Evolutionary conservation across 2,329 filamentous ascomycete genomes (phyloP).

Genomic region (Cordyceps pruinosa): DNA sequence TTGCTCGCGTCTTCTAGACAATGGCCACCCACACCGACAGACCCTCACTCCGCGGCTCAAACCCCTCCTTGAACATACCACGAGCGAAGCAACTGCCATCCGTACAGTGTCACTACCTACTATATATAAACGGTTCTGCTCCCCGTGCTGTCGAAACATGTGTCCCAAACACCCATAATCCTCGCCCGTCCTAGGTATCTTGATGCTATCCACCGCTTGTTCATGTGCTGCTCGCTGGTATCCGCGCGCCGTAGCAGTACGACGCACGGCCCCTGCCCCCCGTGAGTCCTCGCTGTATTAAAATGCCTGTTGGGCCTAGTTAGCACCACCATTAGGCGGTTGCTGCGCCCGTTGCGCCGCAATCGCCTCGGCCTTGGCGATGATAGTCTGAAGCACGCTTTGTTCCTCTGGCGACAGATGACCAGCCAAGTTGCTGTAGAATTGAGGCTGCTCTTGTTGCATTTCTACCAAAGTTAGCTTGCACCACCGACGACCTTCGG

Average conservation of each 20-base stretch:
- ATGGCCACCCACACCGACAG: background rate
- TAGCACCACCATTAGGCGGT: conserved; percentile 16
- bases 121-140: conserved; percentile 4
- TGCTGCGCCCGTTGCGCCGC: conserved; percentile 21
- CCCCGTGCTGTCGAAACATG: background rate
- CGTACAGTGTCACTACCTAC: background rate
- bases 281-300: background rate
- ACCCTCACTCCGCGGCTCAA: background rate
- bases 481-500: background rate
- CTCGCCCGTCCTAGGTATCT: conserved; percentile 10
- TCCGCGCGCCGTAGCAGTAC: background rate
- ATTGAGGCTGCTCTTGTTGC: conserved; percentile 83
- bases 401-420: conserved; percentile 77
- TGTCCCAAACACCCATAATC: conserved; percentile 7
- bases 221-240: background rate
- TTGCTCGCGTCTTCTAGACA: background rate
- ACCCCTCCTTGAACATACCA: background rate
- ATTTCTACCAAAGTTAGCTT: conserved; percentile 49
- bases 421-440: conserved; percentile 74
- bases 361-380: conserved; percentile 53
- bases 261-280: background rate
- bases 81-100: background rate
- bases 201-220: conserved; percentile 8
- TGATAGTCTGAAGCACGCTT: conserved; percentile 68
- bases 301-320: conserved; percentile 9